Evolutionary conservation across 805 yeast species (phyloP), one percentile per base, ranked within the genome.

Genomic region (Saturnispora besseyi): DNA sequence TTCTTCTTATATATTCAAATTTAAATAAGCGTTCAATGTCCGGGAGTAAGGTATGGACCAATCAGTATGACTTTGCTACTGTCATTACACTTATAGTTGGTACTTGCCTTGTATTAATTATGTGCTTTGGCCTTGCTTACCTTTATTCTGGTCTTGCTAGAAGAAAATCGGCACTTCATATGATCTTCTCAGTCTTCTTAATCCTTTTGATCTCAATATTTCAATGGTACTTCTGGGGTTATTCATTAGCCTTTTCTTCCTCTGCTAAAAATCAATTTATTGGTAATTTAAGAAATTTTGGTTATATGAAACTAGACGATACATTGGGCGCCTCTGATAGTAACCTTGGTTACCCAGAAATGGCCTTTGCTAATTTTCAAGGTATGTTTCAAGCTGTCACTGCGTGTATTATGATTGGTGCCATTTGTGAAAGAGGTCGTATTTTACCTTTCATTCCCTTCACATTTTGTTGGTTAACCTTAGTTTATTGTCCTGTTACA

Each of bases 221-320:
- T 62, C 96, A 89, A 63, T 91, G 98, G 98, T 91, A 89, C 66
- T 88, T 91, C 63, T 93, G 98, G 96, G 97, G 96, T n/a, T 90
- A 87, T 64, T 87, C 96, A 0, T 68, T 91, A 41, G 95, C 98
- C 4, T 89, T 93, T 60, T 80, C 91, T 0, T 59, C 74, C n/a
- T 77, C 85, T 0, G 88, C 96, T 2, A 71, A 82, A 32, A 89
- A 90, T 66, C 80, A 82, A 41, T 93, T 82, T 64, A 91, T 91
- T 58, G 99, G 99, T 5, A 83, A 91, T 64, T 67, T 91, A 58
- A 82, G 81, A 58, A 75, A 81, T 43, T 87, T 90, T 66, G 98
- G 96, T 5, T 80, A 87, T 61, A 77, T 84, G 62, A 76, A 85
- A 62, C 79, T 88, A 11, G 71, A 81, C 61, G 74, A 82, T 54